These are phyloP conservation scores for Apiotrichum brassicae DNA, from an alignment of 1,284 basidiomycete genomes.

Conservation along the genomic window DNA sequence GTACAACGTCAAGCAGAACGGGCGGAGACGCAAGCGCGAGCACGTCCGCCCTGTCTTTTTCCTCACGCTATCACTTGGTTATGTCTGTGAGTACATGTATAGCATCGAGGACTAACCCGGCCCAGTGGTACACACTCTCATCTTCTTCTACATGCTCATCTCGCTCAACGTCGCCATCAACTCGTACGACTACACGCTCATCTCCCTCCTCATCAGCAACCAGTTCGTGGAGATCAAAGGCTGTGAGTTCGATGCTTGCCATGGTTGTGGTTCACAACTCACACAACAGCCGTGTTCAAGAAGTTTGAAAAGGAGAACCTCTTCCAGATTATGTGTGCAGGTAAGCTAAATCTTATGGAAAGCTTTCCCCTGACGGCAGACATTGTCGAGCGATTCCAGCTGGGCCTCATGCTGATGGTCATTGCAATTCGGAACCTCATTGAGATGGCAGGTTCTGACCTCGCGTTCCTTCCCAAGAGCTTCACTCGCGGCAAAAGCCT, in stretches of 20 bases:
- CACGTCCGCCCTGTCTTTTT: constrained; percentile 67
- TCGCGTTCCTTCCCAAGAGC: constrained; percentile 73
- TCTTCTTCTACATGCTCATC: constrained; percentile 95
- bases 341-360: constrained; percentile 47
- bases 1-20: constrained; percentile 21
- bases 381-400: constrained; percentile 95
- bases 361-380: constrained; percentile 53
- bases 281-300: constrained; percentile 72
- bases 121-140: constrained; percentile 81
- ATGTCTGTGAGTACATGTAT: constrained; percentile 61
- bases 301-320: constrained; percentile 99
- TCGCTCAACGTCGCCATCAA: constrained; percentile 97
- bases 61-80: constrained; percentile 74
- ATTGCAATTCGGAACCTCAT: constrained; percentile 94
- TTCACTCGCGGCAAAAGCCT: constrained; percentile 75
- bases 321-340: constrained; percentile 98
- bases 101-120: neutral
- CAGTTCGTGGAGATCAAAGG: constrained; percentile 99
- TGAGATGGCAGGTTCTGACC: constrained; percentile 83
- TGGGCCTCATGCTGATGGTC: constrained; percentile 81
- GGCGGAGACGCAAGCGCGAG: constrained; percentile 38
- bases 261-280: constrained; percentile 1
- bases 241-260: constrained; percentile 49
- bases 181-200: constrained; percentile 91
- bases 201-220: constrained; percentile 92